Base-by-base conservation (phyloP, 2,329 filamentous ascomycete species). In the Dactylella cylindrospora region DNA sequence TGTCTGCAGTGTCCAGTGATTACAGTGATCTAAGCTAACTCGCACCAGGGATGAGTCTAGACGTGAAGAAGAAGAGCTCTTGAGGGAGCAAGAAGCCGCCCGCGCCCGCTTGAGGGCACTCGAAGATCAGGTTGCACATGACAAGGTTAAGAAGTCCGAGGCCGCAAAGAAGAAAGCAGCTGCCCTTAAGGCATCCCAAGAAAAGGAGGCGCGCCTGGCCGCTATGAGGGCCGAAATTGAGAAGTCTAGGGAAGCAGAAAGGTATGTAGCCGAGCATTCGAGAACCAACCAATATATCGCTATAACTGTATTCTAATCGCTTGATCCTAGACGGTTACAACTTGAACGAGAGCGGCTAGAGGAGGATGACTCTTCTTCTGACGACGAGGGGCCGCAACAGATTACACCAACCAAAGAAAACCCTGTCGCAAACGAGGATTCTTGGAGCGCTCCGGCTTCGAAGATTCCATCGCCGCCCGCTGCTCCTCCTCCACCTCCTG, bases 111-210 rank as follows among this genome's bases (percentile, higher is more conserved):
- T 97, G 19, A 88, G 84, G 71, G 90, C 89, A 12, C 81, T 98
- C 6, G 90, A 98, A 73, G 90, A 97, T 72, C 90, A 96, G 73
- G 90, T 97, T 46, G 85, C 84, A 65, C 88, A 90, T 71, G 89
- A 90, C 69, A 98, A 97, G 76, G 76, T 97, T 46, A 91, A 89
- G 78, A 97, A 95, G 74, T 87, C 94, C 67, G 93, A 98, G 73
- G 93, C 96, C 75, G 96, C 95, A 78, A 88, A 85, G 65, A 85
- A 82, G 68, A 93, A 90, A 77, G 90, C 95, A 76, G 91, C 89
- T 17, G 90, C 90, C 7, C 79, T 87, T 70, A 86, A 86, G 43
- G 88, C 93, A 67, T 83, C 90, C 5, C 91, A 89, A 73, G 88
- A 95, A 69, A 90, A 94, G 71, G 91, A 97, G 72, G 78, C 84